phyloP scores from a whole-genome alignment of 192 early-diverging fungal genomes.

The Funneliformis mosseae region DNA sequence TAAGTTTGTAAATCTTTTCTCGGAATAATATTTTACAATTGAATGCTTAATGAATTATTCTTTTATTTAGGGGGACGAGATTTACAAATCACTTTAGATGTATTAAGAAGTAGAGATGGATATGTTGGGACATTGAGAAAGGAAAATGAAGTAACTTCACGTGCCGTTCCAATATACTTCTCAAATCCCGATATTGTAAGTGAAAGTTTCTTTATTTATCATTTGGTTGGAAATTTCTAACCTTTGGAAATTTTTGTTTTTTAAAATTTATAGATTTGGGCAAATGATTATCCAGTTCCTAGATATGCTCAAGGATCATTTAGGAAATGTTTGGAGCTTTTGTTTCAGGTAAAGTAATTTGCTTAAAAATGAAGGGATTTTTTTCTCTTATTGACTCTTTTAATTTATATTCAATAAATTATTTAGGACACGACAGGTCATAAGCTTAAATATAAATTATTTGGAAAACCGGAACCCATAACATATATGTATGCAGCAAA shows the following conservation, averaged over 20 bases:
- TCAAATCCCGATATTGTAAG: constrained; percentile 66
- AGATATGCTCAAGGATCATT: constrained; percentile 86
- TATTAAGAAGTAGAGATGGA: constrained; percentile 63
- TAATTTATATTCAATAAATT: constrained; percentile 25
- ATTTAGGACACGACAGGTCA: constrained; percentile 46
- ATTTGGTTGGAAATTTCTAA: background rate
- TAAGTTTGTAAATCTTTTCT: constrained; percentile 22
- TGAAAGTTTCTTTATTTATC: background rate
- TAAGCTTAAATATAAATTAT: constrained; percentile 65
- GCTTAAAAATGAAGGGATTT: background rate
- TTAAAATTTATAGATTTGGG: constrained; percentile 67
- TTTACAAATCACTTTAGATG: constrained; percentile 77
- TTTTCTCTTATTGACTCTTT: constrained; percentile 28
- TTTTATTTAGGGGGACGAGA: constrained; percentile 71
- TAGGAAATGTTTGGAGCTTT: constrained; percentile 65
- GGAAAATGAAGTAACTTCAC: constrained; percentile 37
- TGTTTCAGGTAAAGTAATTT: constrained; percentile 55
- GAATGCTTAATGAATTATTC: background rate
- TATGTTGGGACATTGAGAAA: constrained; percentile 51
- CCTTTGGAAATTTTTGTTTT: background rate
- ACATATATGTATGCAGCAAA: constrained; percentile 76
- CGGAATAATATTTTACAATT: background rate
- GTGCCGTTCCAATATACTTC: constrained; percentile 76
- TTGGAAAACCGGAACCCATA: constrained; percentile 78
- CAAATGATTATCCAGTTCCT: constrained; percentile 77